Evolutionary conservation across 148 eudicot species (phyloP), one percentile per base, ranked within the genome.

Genomic region (Selenicereus undatus): DNA sequence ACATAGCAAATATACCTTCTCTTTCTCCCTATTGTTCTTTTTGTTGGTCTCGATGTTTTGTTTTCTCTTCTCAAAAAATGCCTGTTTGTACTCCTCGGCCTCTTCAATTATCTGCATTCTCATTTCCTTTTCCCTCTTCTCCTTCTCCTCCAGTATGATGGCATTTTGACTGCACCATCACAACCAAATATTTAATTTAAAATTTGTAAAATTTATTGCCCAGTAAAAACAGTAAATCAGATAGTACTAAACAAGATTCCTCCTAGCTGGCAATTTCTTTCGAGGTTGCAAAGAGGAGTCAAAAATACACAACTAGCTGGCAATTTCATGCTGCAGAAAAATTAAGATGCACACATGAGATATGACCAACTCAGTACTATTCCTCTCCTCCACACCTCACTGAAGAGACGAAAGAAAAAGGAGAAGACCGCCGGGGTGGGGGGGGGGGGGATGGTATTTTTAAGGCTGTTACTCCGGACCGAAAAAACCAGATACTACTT

Each of bases 91-190:
- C 80, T 93, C 97, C 83, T 91, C 94, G 26, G 91, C 99, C 82
- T 95, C 99, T 87, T 91, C 90, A 74, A 95, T 82, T 77, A 95
- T 95, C 85, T 93, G 96, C 86, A 81, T 83, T 69, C 94, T 88
- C 90, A 92, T 84, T 86, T 95, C 97, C 90, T 92, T 93, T 79
- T 95, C 99, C 62, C 16, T 87, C 77, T 89, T 90, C 86, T 95
- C 99, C 87, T 95, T 95, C 83, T 95, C 99, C 86, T 91, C 97
- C 29, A 95, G 94, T 36, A 85, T 89, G 45, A 91, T 88, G 76
- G 93, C 88, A 87, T 93, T 95, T 64, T 81, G 89, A 83, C 99
- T 95, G 91, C 82, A 87, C 48, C 78, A 76, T 56, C 58, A 78
- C 5, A 78, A 81, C 58, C 65, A 70, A 74, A 71, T 68, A 78